Percentiles rank a stretch among this genome's conserved stretches.
Evolutionary conservation across 148 eudicot species (phyloP).

Genomic region (Selenicereus undatus): DNA sequence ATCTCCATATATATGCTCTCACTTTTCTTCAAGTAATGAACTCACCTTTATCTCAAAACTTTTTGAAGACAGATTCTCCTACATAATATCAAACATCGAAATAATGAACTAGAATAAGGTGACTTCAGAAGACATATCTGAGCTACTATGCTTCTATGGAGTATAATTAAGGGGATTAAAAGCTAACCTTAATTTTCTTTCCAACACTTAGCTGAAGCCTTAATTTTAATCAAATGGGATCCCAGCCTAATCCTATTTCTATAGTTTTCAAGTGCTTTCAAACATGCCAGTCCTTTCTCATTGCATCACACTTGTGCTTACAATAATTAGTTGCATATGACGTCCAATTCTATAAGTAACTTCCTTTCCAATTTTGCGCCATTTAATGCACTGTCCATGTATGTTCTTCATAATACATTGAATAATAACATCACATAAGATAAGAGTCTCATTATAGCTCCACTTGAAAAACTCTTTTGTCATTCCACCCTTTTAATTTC

Average conservation of each 20-base stretch:
- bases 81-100: neutral
- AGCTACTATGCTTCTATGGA: no score
- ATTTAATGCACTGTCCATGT: neutral
- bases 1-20: neutral
- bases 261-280: neutral
- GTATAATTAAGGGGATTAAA: neutral
- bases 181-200: neutral
- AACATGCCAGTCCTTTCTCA: neutral
- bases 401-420: neutral
- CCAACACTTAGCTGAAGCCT: neutral
- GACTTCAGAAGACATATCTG: no score
- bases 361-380: neutral
- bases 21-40: neutral
- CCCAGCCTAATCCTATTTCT: neutral
- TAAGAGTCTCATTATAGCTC: neutral
- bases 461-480: neutral
- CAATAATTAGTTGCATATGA: neutral
- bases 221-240: neutral
- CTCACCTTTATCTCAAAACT: neutral
- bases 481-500: no score
- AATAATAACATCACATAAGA: neutral
- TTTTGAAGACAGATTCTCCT: neutral
- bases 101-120: no score
- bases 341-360: neutral
- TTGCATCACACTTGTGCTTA: neutral